Evolutionary conservation across 495 filamentous ascomycete species (phyloP).

Genomic region (Tricharina praecox): DNA sequence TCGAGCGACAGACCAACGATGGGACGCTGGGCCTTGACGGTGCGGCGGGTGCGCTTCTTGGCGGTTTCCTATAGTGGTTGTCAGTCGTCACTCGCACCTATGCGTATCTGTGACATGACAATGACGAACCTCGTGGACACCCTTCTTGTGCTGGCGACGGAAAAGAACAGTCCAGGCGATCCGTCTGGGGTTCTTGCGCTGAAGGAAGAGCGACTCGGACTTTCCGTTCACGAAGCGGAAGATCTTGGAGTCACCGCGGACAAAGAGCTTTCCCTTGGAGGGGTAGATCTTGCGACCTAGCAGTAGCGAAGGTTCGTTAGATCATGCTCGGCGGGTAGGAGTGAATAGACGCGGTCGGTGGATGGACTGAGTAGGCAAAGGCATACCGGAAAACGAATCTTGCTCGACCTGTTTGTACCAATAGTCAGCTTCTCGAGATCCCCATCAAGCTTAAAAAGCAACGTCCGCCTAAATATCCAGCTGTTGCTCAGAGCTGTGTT

Average conservation of each 20-base stretch:
- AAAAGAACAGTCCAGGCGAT: constrained; percentile 97
- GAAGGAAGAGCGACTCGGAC: constrained; percentile 97
- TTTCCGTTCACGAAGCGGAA: constrained; percentile 99
- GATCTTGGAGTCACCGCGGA: constrained; percentile 99
- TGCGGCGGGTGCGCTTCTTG: constrained; percentile 98
- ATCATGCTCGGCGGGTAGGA: neutral
- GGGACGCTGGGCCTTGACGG: constrained; percentile 94
- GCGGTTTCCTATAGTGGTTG: constrained; percentile 63
- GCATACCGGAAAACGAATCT: constrained; percentile 27
- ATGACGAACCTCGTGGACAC: constrained; percentile 91
- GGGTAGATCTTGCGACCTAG: constrained; percentile 25
- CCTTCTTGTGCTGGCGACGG: constrained; percentile 98
- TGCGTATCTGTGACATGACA: too few species aligned
- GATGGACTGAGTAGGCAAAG: too few species aligned
- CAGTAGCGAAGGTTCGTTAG: neutral
- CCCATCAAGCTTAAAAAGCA: neutral
- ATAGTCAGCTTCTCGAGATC: neutral
- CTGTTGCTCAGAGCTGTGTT: constrained; percentile 1
- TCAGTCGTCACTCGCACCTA: constrained; percentile 14
- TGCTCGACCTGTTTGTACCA: constrained; percentile 20
- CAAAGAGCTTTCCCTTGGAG: constrained; percentile 59
- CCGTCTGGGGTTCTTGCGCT: constrained; percentile 99
- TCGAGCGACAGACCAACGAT: constrained; percentile 98
- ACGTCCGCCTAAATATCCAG: neutral
- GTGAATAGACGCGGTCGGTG: too few species aligned